phyloP scores from a whole-genome alignment of 2,329 filamentous ascomycete species.

The Bipolaris cookei region DNA sequence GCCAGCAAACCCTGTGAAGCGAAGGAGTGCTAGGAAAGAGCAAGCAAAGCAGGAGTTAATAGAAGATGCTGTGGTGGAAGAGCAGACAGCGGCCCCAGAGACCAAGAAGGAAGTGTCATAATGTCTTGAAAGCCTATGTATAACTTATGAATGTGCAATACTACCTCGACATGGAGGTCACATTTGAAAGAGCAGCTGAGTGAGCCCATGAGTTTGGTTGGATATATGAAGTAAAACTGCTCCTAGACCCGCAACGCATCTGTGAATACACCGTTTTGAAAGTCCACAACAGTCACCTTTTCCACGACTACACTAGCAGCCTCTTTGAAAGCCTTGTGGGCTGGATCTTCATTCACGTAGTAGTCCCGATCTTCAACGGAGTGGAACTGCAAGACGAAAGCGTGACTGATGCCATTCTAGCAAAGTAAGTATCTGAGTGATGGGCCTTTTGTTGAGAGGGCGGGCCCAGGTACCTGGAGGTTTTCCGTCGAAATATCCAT shows the following conservation, averaged over 20 bases:
- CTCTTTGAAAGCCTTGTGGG: constrained; percentile 50
- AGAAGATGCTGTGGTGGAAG: background rate
- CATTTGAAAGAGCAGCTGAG: background rate
- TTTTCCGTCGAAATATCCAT: constrained; percentile 44
- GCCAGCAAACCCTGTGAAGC: constrained; percentile 26
- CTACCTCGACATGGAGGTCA: background rate
- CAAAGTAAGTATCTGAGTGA: constrained; percentile 53
- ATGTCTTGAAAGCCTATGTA: constrained; percentile 10
- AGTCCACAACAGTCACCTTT: constrained; percentile 53
- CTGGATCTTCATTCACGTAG: constrained; percentile 52
- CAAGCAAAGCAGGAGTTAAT: background rate
- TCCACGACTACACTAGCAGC: constrained; percentile 43
- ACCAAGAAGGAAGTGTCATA: background rate
- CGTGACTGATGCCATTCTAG: constrained; percentile 54
- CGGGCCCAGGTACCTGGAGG: constrained; percentile 34
- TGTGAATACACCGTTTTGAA: constrained; percentile 42
- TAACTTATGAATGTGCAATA: constrained; percentile 15
- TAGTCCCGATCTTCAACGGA: constrained; percentile 52
- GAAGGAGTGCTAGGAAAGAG: constrained; percentile 4
- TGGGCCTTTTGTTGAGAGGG: constrained; percentile 34
- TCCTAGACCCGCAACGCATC: background rate
- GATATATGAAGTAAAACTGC: background rate
- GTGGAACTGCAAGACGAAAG: constrained; percentile 53
- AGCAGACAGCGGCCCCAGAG: background rate
- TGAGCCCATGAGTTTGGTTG: background rate